phyloP scores from a whole-genome alignment of 1,139 yeast species.

The Pichia sp. region DNA sequence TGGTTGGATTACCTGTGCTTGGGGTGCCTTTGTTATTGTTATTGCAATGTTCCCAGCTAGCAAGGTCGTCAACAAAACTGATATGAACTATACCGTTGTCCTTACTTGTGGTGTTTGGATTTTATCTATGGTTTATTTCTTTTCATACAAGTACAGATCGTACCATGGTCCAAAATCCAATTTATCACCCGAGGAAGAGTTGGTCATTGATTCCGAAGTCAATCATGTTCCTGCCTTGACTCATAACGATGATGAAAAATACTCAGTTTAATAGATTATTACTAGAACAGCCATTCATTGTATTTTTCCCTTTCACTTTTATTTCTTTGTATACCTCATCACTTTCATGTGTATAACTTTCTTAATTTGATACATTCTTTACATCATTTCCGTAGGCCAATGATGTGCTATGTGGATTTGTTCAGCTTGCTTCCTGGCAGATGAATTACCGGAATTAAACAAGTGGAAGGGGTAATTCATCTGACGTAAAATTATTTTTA shows the following conservation, averaged over 20 bases:
- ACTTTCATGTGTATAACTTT: no score
- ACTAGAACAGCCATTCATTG: neutral
- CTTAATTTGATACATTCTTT: no score
- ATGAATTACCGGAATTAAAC: no score
- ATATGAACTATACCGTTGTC: constrained; percentile 57
- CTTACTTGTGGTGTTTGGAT: constrained; percentile 44
- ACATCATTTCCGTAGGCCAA: no score
- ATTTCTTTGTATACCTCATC: no score
- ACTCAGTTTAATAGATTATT: constrained; percentile 5
- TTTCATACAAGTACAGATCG: constrained; percentile 36
- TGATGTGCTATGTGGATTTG: no score
- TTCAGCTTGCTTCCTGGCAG: no score
- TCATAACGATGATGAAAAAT: constrained; percentile 1
- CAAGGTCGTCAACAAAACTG: constrained; percentile 28
- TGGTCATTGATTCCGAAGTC: constrained; percentile 7
- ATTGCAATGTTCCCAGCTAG: constrained; percentile 34
- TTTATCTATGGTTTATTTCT: constrained; percentile 37
- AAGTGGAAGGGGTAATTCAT: no score
- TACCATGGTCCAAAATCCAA: constrained; percentile 43
- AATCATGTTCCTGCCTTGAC: constrained; percentile 13
- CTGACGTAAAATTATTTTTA: no score
- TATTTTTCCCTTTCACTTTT: neutral
- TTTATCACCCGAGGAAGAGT: constrained; percentile 19
- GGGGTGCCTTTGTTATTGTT: constrained; percentile 30
- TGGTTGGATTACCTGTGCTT: constrained; percentile 31